Evolutionary conservation across 192 early-diverging fungal species (phyloP).

Genomic region (Backusella sp.): DNA sequence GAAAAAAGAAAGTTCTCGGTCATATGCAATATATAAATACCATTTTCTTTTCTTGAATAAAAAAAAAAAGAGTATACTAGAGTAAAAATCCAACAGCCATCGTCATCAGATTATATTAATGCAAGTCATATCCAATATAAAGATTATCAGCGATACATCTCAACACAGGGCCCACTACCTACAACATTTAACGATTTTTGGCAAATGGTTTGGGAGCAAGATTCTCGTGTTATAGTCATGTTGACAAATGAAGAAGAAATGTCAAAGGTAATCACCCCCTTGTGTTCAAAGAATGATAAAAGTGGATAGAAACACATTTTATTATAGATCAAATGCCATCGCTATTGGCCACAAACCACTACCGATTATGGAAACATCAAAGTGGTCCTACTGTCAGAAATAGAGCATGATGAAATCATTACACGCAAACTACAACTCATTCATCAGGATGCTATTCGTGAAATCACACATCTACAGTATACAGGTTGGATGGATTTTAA

Average conservation of each 20-base stretch:
- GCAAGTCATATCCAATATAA: slow-evolving; percentile 34
- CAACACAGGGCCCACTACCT: slow-evolving; percentile 73
- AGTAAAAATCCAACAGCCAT: slow-evolving; percentile 27
- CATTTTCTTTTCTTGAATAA: neutral
- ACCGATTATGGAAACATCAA: slow-evolving; percentile 49
- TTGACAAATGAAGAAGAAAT: slow-evolving; percentile 89
- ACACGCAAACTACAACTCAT: slow-evolving; percentile 50
- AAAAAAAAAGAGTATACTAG: slow-evolving; percentile 33
- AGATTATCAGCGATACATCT: slow-evolving; percentile 43
- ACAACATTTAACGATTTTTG: slow-evolving; percentile 92
- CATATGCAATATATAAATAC: too few species aligned
- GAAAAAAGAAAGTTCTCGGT: too few species aligned
- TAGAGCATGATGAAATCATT: slow-evolving; percentile 51
- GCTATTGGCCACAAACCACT: slow-evolving; percentile 82
- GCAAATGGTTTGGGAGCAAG: slow-evolving; percentile 93
- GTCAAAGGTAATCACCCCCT: slow-evolving; percentile 51
- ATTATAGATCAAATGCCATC: slow-evolving; percentile 70
- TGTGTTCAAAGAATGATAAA: neutral
- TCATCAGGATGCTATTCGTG: slow-evolving; percentile 17
- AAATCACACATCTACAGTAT: slow-evolving; percentile 83
- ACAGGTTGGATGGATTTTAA: slow-evolving; percentile 87
- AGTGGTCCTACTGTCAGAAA: slow-evolving; percentile 56
- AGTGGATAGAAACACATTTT: neutral
- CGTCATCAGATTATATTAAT: slow-evolving; percentile 34
- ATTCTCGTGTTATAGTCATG: slow-evolving; percentile 86